These are phyloP conservation scores for Phytophthora europaea DNA, from an alignment of 352 stramenopile species.

Conservation along the genomic window DNA sequence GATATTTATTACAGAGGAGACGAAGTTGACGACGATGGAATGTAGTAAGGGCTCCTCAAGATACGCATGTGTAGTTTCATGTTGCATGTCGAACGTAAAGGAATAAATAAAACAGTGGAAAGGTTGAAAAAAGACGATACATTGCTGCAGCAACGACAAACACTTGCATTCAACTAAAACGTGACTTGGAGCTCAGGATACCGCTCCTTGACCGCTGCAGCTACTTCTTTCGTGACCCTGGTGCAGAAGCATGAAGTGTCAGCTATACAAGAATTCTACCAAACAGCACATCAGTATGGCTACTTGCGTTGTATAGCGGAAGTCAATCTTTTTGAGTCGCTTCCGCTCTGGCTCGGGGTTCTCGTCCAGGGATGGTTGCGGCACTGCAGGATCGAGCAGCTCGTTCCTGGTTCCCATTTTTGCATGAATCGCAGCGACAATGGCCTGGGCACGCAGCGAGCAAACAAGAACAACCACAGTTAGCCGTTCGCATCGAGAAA, in stretches of 20 bases:
- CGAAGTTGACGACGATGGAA: conserved; percentile 65
- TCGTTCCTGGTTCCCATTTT: conserved; percentile 80
- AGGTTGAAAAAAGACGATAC: neutral
- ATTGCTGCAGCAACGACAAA: conserved; percentile 10
- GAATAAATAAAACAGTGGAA: conserved; percentile 1
- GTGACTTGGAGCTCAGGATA: conserved; percentile 61
- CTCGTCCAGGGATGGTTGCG: conserved; percentile 36
- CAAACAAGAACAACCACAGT: neutral
- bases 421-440: conserved; percentile 77
- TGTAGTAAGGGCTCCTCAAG: conserved; percentile 44
- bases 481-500: neutral
- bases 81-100: conserved; percentile 10
- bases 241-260: neutral
- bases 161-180: conserved; percentile 30
- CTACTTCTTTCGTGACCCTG: conserved; percentile 88
- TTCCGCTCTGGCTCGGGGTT: conserved; percentile 81
- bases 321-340: conserved; percentile 90
- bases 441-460: conserved; percentile 44
- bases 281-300: neutral
- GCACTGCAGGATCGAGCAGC: conserved; percentile 28
- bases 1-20: conserved; percentile 81
- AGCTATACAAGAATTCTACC: neutral
- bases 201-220: conserved; percentile 73
- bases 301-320: conserved; percentile 89
- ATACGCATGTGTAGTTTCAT: neutral